Percentiles rank a stretch among this genome's conserved stretches.
These are phyloP conservation scores for Gigaspora rosea DNA, from an alignment of 192 early-diverging fungal genomes.

Conservation along the genomic window DNA sequence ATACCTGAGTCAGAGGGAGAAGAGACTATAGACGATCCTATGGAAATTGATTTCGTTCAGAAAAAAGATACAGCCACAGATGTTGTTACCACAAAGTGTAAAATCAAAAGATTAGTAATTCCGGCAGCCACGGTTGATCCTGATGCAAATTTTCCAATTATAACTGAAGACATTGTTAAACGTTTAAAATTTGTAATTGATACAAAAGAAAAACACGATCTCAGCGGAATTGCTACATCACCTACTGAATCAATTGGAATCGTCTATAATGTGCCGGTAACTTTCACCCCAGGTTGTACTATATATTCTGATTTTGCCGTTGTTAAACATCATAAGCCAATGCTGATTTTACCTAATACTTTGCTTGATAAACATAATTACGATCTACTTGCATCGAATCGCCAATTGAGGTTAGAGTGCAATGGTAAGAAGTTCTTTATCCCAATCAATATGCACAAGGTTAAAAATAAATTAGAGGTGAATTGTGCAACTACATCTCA, in stretches of 20 bases:
- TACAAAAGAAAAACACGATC: not conserved
- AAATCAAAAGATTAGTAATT: not conserved
- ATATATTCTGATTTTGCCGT: not conserved
- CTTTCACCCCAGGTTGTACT: not conserved
- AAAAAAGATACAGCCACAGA: too few relatives aligned
- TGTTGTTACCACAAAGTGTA: too few relatives aligned
- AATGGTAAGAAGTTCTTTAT: not conserved
- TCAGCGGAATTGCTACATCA: not conserved
- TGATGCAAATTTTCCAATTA: not conserved
- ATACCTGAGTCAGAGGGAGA: too few relatives aligned
- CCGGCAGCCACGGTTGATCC: not conserved
- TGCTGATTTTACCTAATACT: not conserved
- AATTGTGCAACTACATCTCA: conserved; percentile 9
- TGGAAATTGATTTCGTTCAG: too few relatives aligned
- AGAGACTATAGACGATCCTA: too few relatives aligned
- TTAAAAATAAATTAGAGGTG: not conserved
- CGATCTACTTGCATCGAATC: not conserved
- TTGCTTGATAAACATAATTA: conserved; percentile 5
- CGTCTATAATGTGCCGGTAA: not conserved
- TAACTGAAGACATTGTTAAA: conserved; percentile 15
- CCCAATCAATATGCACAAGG: conserved; percentile 12
- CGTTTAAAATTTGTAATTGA: not conserved
- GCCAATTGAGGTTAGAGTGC: not conserved
- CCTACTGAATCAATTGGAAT: not conserved
- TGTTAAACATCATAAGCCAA: not conserved